phyloP scores from a whole-genome alignment of 495 filamentous ascomycete species.

The Bacidia rubella region DNA sequence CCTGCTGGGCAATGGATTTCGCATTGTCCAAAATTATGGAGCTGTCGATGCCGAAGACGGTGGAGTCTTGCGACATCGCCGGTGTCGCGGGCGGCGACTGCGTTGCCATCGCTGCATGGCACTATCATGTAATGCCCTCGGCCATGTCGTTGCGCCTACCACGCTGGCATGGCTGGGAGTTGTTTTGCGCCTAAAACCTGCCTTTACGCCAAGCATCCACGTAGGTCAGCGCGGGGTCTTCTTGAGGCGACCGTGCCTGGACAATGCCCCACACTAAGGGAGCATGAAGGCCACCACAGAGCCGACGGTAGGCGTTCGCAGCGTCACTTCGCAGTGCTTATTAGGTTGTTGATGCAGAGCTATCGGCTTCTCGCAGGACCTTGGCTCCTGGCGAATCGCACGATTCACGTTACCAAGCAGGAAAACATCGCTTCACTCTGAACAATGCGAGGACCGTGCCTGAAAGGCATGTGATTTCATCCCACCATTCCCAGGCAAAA shows the following conservation, averaged over 20 bases:
- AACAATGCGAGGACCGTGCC: neutral
- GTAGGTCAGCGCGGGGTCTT: neutral
- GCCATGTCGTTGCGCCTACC: neutral
- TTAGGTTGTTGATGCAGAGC: too few relatives aligned
- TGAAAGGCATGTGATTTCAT: neutral
- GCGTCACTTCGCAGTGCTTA: too few relatives aligned
- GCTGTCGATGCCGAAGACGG: conserved; percentile 15
- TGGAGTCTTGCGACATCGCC: conserved; percentile 19
- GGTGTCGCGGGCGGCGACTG: conserved; percentile 13
- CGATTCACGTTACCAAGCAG: neutral
- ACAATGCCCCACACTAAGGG: too few relatives aligned
- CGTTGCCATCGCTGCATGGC: conserved; percentile 5
- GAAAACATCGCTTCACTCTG: neutral
- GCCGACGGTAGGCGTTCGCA: neutral
- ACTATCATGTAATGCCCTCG: conserved; percentile 3
- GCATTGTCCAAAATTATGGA: conserved; percentile 12
- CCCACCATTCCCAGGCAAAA: conserved; percentile 31
- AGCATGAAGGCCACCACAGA: neutral
- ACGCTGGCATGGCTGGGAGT: neutral
- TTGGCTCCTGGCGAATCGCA: neutral
- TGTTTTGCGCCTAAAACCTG: neutral
- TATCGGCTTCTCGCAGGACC: too few relatives aligned
- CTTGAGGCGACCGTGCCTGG: neutral
- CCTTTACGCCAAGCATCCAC: too few relatives aligned
- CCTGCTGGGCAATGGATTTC: conserved; percentile 7